Evolutionary conservation across 1,284 basidiomycete species (phyloP).

Genomic region (Ganoderma leucocontextum): DNA sequence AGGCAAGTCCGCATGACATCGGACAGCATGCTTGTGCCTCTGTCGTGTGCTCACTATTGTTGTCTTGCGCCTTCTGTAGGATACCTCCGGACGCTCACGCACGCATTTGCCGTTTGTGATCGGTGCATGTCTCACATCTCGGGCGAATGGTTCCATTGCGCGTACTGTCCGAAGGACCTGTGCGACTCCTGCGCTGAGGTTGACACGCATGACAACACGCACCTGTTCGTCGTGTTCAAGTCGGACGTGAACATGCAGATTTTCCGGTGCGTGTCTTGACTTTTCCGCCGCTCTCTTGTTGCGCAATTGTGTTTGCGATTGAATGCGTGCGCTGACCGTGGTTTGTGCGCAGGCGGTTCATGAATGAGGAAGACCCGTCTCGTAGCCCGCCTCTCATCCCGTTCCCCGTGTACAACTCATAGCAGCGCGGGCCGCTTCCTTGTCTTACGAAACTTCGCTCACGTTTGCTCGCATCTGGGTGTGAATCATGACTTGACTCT

Average conservation of each 20-base stretch:
- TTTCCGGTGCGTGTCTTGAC: constrained; percentile 33
- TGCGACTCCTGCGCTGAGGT: constrained; percentile 81
- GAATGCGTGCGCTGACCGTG: constrained; percentile 19
- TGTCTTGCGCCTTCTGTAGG: constrained; percentile 48
- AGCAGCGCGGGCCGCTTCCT: constrained; percentile 5
- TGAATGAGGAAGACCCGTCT: constrained; percentile 64
- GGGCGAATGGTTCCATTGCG: constrained; percentile 90
- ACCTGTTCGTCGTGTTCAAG: constrained; percentile 90
- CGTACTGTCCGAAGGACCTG: constrained; percentile 84
- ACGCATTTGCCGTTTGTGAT: constrained; percentile 77
- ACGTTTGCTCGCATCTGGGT: background rate
- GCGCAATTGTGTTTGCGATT: background rate
- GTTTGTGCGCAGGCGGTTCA: constrained; percentile 54
- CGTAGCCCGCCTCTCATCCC: constrained; percentile 59
- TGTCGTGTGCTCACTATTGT: constrained; percentile 6
- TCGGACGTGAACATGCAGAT: constrained; percentile 47
- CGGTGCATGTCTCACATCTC: constrained; percentile 76
- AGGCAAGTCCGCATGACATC: constrained; percentile 51
- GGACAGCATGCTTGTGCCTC: background rate
- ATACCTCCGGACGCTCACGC: constrained; percentile 74
- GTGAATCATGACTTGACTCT: background rate
- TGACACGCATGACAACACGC: constrained; percentile 82
- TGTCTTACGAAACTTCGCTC: background rate
- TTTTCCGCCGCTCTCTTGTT: background rate
- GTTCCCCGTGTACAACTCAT: constrained; percentile 37